Evolutionary conservation across 164 flowering plant genomes (phyloP), one percentile per base, ranked within the genome.

Genomic region (Umbilicus rupestris): DNA sequence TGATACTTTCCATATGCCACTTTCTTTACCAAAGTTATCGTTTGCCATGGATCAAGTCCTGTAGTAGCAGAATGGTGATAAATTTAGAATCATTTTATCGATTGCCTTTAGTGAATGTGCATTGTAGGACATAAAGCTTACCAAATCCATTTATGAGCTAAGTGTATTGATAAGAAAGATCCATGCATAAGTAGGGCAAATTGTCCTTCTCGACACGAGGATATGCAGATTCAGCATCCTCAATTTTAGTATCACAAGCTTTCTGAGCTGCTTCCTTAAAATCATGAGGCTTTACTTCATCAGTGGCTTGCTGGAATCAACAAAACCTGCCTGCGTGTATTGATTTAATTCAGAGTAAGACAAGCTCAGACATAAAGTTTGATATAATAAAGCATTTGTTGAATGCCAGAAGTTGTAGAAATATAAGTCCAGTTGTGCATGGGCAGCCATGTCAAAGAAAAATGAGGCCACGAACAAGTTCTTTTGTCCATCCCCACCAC

Each of bases 401-500:
- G 70, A 65, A 33, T n/a, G 22, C 22, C 37, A 7, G 0, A 19
- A 39, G 39, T 80, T 8, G 58, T 22, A 22, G 2, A 49, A 63
- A 39, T 20, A 15, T 26, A 30, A 11, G 44, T 55, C 29, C 24
- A 65, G 39, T 33, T 33, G 41, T 83, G 92, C 99, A 97, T 95
- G 90, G 45, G 87, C 94, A 80, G 99, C 99, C 71, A 97, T 82
- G 75, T 95, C 97, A 69, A 85, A 95, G 88, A 95, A 95, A 75
- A 92, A 95, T 41, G 99, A 95, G 59, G 97, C 99, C 68, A 95
- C 96, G 73, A 89, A 95, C 16, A 95, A 75, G 70, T 88, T 86
- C 77, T 85, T 89, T 75, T 87, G 97, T 49, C 99, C 99, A 77
- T 88, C 97, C 24, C 99, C 99, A 29, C 97, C 97, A 46, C 97